Evolutionary conservation across 2,329 filamentous ascomycete genomes (phyloP), one percentile per base, ranked within the genome.

Genomic region (Raffaelea ambrosiae): DNA sequence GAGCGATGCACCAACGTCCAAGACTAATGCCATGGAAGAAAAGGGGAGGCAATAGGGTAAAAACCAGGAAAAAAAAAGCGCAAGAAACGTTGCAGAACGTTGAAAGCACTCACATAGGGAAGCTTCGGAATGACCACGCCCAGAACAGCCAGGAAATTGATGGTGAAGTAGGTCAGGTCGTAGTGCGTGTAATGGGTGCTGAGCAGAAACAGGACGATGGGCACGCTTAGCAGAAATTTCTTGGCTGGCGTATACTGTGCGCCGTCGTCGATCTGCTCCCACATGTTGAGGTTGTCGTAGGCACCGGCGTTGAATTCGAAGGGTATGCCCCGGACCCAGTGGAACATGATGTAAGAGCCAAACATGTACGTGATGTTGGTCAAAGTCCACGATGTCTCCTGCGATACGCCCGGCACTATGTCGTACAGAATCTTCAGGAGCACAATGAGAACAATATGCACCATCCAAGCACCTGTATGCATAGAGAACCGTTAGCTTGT

Each of bases 221-320:
- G 93, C 31, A 97, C 91, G 60, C 85, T 88, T 58, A 97, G 82
- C 51, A 98, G 75, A 62, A 98, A 98, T 69, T 98, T 98, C 76
- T 98, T 98, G 56, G 93, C 88, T 4, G 93, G 93, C 1, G 93
- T 98, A 72, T 97, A 98, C 67, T 98, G 93, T 59, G 93, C 93
- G 42, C 93, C 93, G 61, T 97, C 94, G 73, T 98, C 93, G 66
- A 98, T 98, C 71, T 98, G 93, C 73, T 98, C 93, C 93, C 93
- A 98, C 93, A 98, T 97, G 72, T 97, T 98, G 62, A 98, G 77
- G 67, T 98, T 97, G 75, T 98, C 93, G 68, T 97, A 98, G 58
- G 93, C 93, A 51, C 93, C 93, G 48, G 88, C 85, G 64, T 98
- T 98, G 77, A 98, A 98, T 67, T 98, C 93, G 63, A 98, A 98